A percentile compares a stretch with the other conserved stretches of the same genome.
phyloP scores from a whole-genome alignment of 2,329 filamentous ascomycete species.

The Neonectria neomacrospora region DNA sequence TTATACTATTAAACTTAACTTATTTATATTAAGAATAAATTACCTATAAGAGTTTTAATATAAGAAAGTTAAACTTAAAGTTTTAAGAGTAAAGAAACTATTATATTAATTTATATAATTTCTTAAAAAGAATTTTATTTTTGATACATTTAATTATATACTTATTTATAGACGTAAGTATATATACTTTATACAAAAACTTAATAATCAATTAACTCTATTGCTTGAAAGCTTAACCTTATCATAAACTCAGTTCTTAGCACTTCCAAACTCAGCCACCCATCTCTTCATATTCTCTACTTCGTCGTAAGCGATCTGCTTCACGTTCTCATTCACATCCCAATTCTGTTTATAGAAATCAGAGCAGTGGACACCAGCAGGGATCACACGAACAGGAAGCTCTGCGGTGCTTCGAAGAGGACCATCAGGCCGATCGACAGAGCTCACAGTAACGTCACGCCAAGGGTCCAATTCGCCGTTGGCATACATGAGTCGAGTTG shows the following conservation, averaged over 20 bases:
- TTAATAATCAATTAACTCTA: background rate
- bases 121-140: too few relatives aligned
- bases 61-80: too few relatives aligned
- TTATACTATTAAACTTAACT: too few relatives aligned
- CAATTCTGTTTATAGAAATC: conserved; percentile 55
- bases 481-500: conserved; percentile 65
- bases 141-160: too few relatives aligned
- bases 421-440: conserved; percentile 64
- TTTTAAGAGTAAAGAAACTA: too few relatives aligned
- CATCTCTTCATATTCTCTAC: conserved; percentile 63
- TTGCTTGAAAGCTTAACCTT: background rate
- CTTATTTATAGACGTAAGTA: too few relatives aligned
- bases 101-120: too few relatives aligned
- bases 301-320: conserved; percentile 50
- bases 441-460: conserved; percentile 64
- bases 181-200: conserved; percentile 20
- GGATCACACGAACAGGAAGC: conserved; percentile 64
- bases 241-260: background rate
- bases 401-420: conserved; percentile 59
- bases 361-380: conserved; percentile 65
- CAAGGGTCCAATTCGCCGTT: conserved; percentile 72
- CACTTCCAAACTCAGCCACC: conserved; percentile 57
- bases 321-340: conserved; percentile 48
- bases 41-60: too few relatives aligned
- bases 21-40: too few relatives aligned